Base-by-base conservation (phyloP, 2,329 filamentous ascomycete genomes). In the Alternaria viburni region DNA sequence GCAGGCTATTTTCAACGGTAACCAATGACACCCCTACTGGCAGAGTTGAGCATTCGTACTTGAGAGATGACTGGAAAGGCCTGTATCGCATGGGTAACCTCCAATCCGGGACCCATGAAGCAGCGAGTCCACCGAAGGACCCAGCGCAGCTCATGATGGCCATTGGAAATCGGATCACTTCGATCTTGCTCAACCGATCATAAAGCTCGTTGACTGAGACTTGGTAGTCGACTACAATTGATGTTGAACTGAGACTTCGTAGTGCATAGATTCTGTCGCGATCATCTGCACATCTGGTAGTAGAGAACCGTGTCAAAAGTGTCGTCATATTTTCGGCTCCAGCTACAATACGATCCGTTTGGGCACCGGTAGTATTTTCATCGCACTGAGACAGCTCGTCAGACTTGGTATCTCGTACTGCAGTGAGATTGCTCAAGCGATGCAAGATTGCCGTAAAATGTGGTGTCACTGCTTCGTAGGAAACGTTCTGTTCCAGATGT, bases 401-500 rank as follows among this genome's bases (percentile, higher is more conserved):
- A 10, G 36, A 41, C 8, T 41, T 1, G 8, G 36, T 41, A 10
- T 41, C 2, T 41, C 36, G 8, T 10, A 3, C 36, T 17, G 36
- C 36, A 3, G 36, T 41, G 36, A 41, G 15, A 41, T 41, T 41
- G 36, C 36, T 41, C n/a, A 41, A 41, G 9, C 3, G 36, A 2
- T 17, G 36, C 36, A 41, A 17, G 8, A 41, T 41, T 41, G 8
- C 15, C 8, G 3, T 6, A 17, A 17, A 0, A 6, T 17, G 36
- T 3, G 36, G 36, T 0, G 15, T 41, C 36, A 41, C 1, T 10
- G 15, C 36, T 17, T 17, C 5, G n/a, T 41, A 41, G 30, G 1
- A 15, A 8, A 36, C 0, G 3, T 2, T 9, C 1, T 0, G 0
- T 36, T 36, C 30, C 6, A 36, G 30, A n/a, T 9, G 6, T 36